Evolutionary conservation across 352 stramenopile species (phyloP).

Genomic region (Halophytophthora polymorphica): DNA sequence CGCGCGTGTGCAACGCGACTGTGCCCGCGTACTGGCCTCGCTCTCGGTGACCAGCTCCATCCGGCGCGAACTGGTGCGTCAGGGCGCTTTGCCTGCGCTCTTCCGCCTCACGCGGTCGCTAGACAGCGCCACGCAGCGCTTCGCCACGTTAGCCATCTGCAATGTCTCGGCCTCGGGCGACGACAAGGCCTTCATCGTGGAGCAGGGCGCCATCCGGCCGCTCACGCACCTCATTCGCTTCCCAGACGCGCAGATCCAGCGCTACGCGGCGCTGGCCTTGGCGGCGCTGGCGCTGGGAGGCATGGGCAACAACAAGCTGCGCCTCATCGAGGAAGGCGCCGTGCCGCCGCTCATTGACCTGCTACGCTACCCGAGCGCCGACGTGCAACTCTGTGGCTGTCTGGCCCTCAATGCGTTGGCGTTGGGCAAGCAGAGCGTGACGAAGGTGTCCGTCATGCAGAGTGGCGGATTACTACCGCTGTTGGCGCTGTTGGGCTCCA

Average conservation of each 20-base stretch:
- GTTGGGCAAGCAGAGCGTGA: constrained; percentile 80
- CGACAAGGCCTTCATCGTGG: constrained; percentile 89
- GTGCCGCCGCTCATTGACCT: constrained; percentile 92
- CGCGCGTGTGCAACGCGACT: constrained; percentile 92
- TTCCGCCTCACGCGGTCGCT: constrained; percentile 93
- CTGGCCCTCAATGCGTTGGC: constrained; percentile 91
- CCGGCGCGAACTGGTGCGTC: constrained; percentile 82
- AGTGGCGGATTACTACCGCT: constrained; percentile 88
- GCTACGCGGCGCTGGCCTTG: constrained; percentile 91
- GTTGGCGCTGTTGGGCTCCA: constrained; percentile 79
- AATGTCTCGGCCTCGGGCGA: constrained; percentile 84
- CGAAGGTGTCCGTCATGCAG: constrained; percentile 90
- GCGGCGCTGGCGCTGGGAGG: constrained; percentile 91
- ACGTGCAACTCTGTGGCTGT: constrained; percentile 91
- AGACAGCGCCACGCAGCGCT: constrained; percentile 92
- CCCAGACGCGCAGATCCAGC: constrained; percentile 94
- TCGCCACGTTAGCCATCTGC: constrained; percentile 93
- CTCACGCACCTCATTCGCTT: constrained; percentile 94
- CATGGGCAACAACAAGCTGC: constrained; percentile 91
- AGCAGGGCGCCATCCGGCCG: constrained; percentile 90
- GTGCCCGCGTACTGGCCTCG: constrained; percentile 87
- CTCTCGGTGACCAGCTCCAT: constrained; percentile 86
- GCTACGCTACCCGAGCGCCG: constrained; percentile 90
- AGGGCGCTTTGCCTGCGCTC: constrained; percentile 83
- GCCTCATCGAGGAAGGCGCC: constrained; percentile 91